A percentile compares a stretch with the other conserved stretches of the same genome.
Evolutionary conservation across 352 stramenopile genomes (phyloP).

Genomic region (Pythium pectinolyticum): DNA sequence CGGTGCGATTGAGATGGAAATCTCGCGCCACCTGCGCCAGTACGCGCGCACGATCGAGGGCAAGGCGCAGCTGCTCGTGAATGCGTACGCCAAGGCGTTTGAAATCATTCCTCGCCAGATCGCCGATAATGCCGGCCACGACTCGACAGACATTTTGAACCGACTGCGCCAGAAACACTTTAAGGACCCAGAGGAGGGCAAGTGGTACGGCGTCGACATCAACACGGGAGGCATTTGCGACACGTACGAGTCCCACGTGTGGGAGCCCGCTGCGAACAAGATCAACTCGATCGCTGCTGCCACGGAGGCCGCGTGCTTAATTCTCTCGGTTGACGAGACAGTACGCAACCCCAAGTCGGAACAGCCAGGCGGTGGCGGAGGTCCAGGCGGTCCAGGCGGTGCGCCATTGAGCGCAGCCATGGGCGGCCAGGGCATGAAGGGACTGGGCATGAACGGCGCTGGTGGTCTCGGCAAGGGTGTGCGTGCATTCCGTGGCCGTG

Average conservation of each 20-base stretch:
- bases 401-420: constrained; percentile 89
- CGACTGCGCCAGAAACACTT: constrained; percentile 96
- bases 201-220: constrained; percentile 99
- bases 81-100: constrained; percentile 95
- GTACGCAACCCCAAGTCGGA: constrained; percentile 97
- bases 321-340: constrained; percentile 99
- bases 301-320: constrained; percentile 97
- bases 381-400: constrained; percentile 42
- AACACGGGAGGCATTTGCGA: constrained; percentile 97
- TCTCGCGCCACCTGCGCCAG: constrained; percentile 91
- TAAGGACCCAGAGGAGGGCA: constrained; percentile 89
- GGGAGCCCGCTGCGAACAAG: constrained; percentile 99
- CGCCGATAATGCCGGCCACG: constrained; percentile 98
- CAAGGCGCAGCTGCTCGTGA: constrained; percentile 97
- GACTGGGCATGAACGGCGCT: constrained; percentile 78
- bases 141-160: constrained; percentile 98
- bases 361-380: constrained; percentile 74
- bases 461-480: constrained; percentile 78
- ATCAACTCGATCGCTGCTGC: constrained; percentile 96
- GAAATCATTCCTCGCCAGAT: constrained; percentile 98
- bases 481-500: constrained; percentile 75
- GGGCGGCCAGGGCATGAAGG: constrained; percentile 90
- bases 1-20: constrained; percentile 92
- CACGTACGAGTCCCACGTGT: constrained; percentile 97
- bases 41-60: constrained; percentile 95